phyloP scores from a whole-genome alignment of 371 early-diverging fungal species.

The Mucor indicus region DNA sequence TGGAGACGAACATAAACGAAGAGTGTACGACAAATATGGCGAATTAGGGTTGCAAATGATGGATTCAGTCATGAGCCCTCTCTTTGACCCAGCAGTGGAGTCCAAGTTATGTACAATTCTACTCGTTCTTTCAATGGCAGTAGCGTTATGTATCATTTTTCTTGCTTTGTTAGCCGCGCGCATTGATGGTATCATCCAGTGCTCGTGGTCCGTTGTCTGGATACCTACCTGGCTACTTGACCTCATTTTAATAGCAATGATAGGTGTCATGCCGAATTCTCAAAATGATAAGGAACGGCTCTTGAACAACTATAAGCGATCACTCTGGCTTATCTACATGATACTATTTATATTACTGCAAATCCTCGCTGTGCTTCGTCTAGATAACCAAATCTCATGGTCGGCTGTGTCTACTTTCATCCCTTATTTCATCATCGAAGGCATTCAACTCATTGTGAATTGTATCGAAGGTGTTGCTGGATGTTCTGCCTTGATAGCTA shows the following conservation, averaged over 20 bases:
- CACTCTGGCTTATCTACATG: too few relatives aligned
- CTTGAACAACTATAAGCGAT: too few relatives aligned
- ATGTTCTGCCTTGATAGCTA: too few relatives aligned
- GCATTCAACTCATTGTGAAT: conserved; percentile 37
- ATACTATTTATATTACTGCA: conserved; percentile 53
- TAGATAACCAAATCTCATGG: conserved; percentile 51
- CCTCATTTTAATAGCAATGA: conserved; percentile 33
- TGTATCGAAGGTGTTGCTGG: too few relatives aligned
- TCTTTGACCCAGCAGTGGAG: conserved; percentile 78
- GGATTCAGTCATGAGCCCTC: conserved; percentile 65
- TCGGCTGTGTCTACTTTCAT: conserved; percentile 59
- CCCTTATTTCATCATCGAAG: conserved; percentile 72
- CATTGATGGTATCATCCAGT: conserved; percentile 66
- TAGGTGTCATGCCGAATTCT: too few relatives aligned
- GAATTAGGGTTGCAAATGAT: conserved; percentile 85
- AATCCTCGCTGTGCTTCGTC: conserved; percentile 50
- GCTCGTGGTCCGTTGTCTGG: conserved; percentile 76
- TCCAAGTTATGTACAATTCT: conserved; percentile 70
- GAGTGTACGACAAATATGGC: conserved; percentile 85
- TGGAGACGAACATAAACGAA: conserved; percentile 74
- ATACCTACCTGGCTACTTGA: conserved; percentile 80
- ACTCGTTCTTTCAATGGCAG: too few relatives aligned
- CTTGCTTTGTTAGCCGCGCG: conserved; percentile 71
- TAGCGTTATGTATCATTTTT: too few relatives aligned
- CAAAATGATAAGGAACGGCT: too few relatives aligned